Evolutionary conservation across 352 stramenopile genomes (phyloP).

Genomic region (Pythium brachiatum): DNA sequence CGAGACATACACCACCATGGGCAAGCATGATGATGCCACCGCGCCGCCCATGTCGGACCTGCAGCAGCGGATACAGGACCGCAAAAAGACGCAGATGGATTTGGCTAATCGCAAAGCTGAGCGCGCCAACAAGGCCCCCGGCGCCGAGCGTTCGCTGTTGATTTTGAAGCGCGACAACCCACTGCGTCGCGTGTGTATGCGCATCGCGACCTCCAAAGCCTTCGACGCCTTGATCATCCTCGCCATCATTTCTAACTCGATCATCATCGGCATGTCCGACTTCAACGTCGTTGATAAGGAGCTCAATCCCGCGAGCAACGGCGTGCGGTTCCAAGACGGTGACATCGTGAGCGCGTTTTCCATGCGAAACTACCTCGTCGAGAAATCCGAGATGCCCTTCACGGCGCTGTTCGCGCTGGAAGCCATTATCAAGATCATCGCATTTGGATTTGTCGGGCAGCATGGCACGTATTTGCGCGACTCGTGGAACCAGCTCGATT

Average conservation of each 20-base stretch:
- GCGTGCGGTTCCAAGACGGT: conserved; percentile 36
- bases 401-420: conserved; percentile 88
- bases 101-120: conserved; percentile 21
- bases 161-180: conserved; percentile 43
- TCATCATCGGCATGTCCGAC: conserved; percentile 84
- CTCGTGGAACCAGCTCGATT: conserved; percentile 92
- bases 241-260: conserved; percentile 86
- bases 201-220: conserved; percentile 44
- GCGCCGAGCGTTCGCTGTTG: conserved; percentile 47
- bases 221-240: conserved; percentile 87
- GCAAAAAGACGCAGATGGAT: conserved; percentile 28
- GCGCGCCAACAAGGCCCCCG: conserved; percentile 33
- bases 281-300: conserved; percentile 67
- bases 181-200: conserved; percentile 52
- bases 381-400: conserved; percentile 81
- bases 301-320: conserved; percentile 59
- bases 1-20: not conserved
- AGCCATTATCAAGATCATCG: conserved; percentile 89
- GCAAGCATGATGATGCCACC: not conserved
- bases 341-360: conserved; percentile 41
- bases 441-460: conserved; percentile 66
- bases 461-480: conserved; percentile 79
- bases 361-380: conserved; percentile 52
- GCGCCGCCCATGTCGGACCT: conserved; percentile 22
- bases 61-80: conserved; percentile 30